A percentile compares a stretch with the other conserved stretches of the same genome.
phyloP scores from a whole-genome alignment of 1,284 basidiomycete species.

The Cutaneotrichosporon arboriforme region DNA sequence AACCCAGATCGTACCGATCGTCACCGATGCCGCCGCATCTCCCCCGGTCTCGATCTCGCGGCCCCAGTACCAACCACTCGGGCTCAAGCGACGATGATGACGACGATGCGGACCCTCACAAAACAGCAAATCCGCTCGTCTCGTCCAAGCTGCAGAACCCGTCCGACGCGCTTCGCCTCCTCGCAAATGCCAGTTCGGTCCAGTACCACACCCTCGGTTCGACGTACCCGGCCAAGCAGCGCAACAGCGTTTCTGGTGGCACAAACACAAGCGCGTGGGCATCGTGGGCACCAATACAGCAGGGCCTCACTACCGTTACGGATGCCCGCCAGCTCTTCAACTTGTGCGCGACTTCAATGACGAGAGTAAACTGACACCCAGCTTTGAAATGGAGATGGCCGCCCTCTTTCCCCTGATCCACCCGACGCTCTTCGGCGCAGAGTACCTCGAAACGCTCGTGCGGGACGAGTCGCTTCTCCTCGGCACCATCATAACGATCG shows the following conservation, averaged over 20 bases:
- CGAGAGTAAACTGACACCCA: constrained; percentile 4
- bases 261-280: constrained; percentile 8
- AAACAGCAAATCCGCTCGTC: constrained; percentile 7
- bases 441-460: constrained; percentile 11
- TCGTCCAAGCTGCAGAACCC: constrained; percentile 13
- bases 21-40: too few species aligned
- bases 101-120: background rate
- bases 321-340: constrained; percentile 8
- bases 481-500: constrained; percentile 11
- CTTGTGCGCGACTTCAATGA: background rate
- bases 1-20: background rate
- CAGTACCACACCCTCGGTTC: constrained; percentile 1
- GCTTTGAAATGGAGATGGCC: constrained; percentile 15
- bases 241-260: background rate
- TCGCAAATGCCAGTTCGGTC: constrained; percentile 10
- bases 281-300: constrained; percentile 9
- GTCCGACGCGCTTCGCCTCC: constrained; percentile 11
- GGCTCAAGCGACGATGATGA: constrained; percentile 6
- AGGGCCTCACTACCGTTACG: constrained; percentile 7
- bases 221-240: background rate
- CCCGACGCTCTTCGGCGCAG: constrained; percentile 6
- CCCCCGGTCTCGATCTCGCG: too few species aligned
- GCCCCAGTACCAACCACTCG: background rate
- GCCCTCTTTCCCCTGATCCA: constrained; percentile 14
- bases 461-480: constrained; percentile 9